Base-by-base conservation (phyloP, 2,329 filamentous ascomycete genomes). In the Fusarium falciforme region DNA sequence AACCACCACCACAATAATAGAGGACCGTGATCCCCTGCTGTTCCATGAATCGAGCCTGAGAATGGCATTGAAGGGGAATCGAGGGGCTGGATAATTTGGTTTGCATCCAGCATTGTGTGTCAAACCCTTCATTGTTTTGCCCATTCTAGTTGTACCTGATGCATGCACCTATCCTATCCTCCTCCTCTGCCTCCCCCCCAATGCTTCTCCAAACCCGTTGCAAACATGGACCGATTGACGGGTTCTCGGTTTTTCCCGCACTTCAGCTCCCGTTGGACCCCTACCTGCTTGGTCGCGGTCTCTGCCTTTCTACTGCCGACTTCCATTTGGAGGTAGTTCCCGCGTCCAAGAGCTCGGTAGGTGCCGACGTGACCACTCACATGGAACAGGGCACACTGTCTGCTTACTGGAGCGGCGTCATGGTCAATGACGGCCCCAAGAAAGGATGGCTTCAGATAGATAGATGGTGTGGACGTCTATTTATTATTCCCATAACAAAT, bases 1-100 rank as follows among this genome's bases (percentile, higher is more conserved):
- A 78, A 78, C 76, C 78, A 78, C 75, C 70, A 77, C 75, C 72
- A 77, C 72, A 76, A 75, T 77, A 76, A 76, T 68, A 60, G 61
- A 70, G 66, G 44, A 65, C 33, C 68, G 73, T 67, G 66, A 68
- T 72, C 55, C 40, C 49, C 35, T 72, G 68, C 61, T 71, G 52
- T 64, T 68, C 42, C 42, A 47, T 27, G 61, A 40, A 63, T 42
- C 42, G 40, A 68, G 67, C 35, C 35, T 36, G 35, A 69, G 68
- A 29, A 58, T 59, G 25, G 35, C 33, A 27, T 40, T 49, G 49
- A 36, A 44, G 17, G 29, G 55, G 44, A 35, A 70, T 64, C 35
- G 31, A 52, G 60, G 59, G 40, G 67, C 63, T 38, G 31, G 44
- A 22, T 42, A 57, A 31, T 29, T 57, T 38, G 47, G 52, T 54